Percentiles rank a stretch among this genome's conserved stretches.
phyloP scores from a whole-genome alignment of 1,284 basidiomycete genomes.

The Blastosporella zonata region DNA sequence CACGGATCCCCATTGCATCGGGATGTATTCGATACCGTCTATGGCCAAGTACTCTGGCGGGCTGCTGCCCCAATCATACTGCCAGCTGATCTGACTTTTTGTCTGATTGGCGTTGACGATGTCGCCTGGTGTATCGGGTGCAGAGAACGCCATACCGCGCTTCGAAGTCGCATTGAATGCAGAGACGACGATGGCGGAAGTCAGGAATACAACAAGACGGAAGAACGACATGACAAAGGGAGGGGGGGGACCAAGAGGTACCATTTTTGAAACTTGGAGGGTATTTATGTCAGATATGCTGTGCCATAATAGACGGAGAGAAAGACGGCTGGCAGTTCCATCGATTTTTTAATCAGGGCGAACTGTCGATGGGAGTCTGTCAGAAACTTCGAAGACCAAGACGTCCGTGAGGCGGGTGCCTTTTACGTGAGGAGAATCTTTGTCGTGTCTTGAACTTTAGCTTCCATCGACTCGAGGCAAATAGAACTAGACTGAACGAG shows the following conservation, averaged over 20 bases:
- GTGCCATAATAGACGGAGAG: slow-evolving; percentile 10
- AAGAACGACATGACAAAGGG: slow-evolving; percentile 19
- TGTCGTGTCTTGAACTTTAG: not conserved
- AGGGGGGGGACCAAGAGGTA: slow-evolving; percentile 7
- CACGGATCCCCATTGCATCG: slow-evolving; percentile 49
- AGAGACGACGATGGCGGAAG: slow-evolving; percentile 14
- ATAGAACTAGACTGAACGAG: not conserved
- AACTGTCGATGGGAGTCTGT: slow-evolving; percentile 30
- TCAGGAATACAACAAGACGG: slow-evolving; percentile 12
- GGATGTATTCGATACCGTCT: slow-evolving; percentile 42
- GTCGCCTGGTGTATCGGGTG: slow-evolving; percentile 36
- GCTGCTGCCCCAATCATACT: slow-evolving; percentile 44
- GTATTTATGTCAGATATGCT: slow-evolving; percentile 11
- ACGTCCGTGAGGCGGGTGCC: slow-evolving; percentile 6
- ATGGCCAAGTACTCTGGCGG: slow-evolving; percentile 38
- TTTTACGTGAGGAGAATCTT: slow-evolving; percentile 7
- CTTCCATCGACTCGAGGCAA: not conserved
- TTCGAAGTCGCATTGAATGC: slow-evolving; percentile 32
- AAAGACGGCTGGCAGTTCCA: slow-evolving; percentile 26
- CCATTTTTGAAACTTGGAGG: slow-evolving; percentile 4
- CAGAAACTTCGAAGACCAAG: slow-evolving; percentile 14
- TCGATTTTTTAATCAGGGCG: slow-evolving; percentile 28
- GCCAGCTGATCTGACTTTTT: slow-evolving; percentile 41
- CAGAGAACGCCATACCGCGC: slow-evolving; percentile 43
- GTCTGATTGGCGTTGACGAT: slow-evolving; percentile 43